Percentiles rank a stretch among this genome's conserved stretches.
phyloP scores from a whole-genome alignment of 306 rosid species.

The Vicia villosa region DNA sequence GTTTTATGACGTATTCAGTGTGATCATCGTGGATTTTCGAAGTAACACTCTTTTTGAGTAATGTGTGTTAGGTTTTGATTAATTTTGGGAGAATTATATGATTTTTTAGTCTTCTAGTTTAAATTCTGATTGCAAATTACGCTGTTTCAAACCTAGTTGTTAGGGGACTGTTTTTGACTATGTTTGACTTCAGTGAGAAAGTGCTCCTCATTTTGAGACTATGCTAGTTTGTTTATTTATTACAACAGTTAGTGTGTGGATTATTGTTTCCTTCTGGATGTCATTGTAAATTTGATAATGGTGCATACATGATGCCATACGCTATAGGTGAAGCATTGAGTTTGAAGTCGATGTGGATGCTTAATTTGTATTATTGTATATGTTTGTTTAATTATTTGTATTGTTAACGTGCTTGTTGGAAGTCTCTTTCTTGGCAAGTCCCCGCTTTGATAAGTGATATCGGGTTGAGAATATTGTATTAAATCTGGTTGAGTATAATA shows the following conservation, averaged over 20 bases:
- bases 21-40: not conserved
- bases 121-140: not conserved
- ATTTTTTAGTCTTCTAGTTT: not conserved
- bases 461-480: too few relatives aligned
- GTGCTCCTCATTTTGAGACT: slow-evolving; percentile 1
- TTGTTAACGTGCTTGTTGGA: too few relatives aligned
- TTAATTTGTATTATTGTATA: too few relatives aligned
- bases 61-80: slow-evolving; percentile 14
- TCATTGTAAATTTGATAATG: not conserved
- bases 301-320: too few relatives aligned
- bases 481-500: too few relatives aligned
- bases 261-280: slow-evolving; percentile 5
- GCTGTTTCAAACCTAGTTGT: slow-evolving; percentile 17
- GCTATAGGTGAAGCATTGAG: too few relatives aligned
- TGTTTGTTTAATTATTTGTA: too few relatives aligned
- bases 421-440: too few relatives aligned
- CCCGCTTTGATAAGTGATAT: too few relatives aligned
- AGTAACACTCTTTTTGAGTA: not conserved
- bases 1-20: slow-evolving; percentile 19
- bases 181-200: slow-evolving; percentile 13
- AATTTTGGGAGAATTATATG: not conserved
- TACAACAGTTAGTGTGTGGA: not conserved
- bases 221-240: not conserved
- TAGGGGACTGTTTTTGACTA: slow-evolving; percentile 22
- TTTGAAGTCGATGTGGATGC: too few relatives aligned